Base-by-base conservation (phyloP, 495 filamentous ascomycete species). In the Aspergillus incahuasiensis region DNA sequence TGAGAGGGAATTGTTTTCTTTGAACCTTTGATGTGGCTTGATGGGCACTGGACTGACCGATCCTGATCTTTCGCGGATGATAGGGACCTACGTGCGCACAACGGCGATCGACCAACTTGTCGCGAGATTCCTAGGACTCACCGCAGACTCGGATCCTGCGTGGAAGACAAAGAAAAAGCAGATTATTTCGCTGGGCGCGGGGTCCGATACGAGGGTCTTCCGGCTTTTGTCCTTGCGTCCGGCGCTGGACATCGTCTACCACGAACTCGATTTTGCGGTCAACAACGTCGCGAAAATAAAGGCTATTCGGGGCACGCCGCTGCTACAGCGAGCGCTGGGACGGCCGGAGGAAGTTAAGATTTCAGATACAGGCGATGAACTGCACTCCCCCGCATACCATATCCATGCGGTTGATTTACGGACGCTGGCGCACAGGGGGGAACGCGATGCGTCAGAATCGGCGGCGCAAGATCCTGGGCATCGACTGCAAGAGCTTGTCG, bases 31-130 rank as follows among this genome's bases (percentile, higher is more conserved):
- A n/a, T n/a, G n/a, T n/a, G n/a, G n/a, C n/a, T n/a, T n/a, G n/a
- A n/a, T 21, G 8, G 34, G 8, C 9, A 40, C 5, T 2, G 5
- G 47, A 24, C 47, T 49, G 42, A 45, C 8, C 47, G 25, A 16
- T n/a, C n/a, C n/a, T n/a, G 21, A 19, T 30, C 40, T 30, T 30
- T 6, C 5, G 39, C 20, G 21, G 19, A 5, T 30, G 9, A 28
- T 46, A 92, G 91, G 92, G 35, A 97, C 94, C n/a, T 97, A 96
- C 67, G 88, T 92, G 24, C 85, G 94, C 60, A 97, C 92, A 21
- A 83, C 81, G 24, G 89, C 90, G 20, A 87, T 98, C 65, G 92
- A 97, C 72, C 72, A 70, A 38, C 82, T 98, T 21, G 83, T 97
- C 54, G 67, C 80, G 22, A 67, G 68, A 32, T 97, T 97, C 67